Evolutionary conservation across 2,329 filamentous ascomycete species (phyloP), one percentile per base, ranked within the genome.

Genomic region (Aotearoamyces nothofagi): DNA sequence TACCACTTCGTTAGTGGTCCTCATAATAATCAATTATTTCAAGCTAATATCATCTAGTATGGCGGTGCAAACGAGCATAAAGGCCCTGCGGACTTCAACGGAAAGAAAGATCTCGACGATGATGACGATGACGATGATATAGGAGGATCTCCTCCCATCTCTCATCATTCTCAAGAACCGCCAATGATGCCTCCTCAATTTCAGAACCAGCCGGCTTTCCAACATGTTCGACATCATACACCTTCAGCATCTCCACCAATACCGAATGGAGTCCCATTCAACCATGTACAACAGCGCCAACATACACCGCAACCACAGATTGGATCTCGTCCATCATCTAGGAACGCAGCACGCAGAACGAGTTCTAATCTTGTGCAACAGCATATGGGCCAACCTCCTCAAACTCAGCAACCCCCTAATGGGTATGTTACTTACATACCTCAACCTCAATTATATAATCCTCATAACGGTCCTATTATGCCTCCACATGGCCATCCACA

Each of bases 21-120:
- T 26, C 26, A 24, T 22, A 22, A 20, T 10, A 30, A 22, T 40
- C 27, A 27, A 45, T 47, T 28, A 49, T 26, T 26, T 30, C 17
- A 24, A 24, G 24, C n/a, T n/a, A n/a, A n/a, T n/a, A n/a, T n/a
- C n/a, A n/a, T n/a, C 29, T 51, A 94, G 84, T 92, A 92, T 61
- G 84, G 84, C 45, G 78, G 74, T 34, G 78, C 86, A 24, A 92
- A 90, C 54, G 90, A 98, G 54, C 87, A 96, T 58, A 98, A 96
- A 58, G 87, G 87, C 2, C 90, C 90, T 1, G 67, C 69, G 31
- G 90, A 98, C 55, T 98, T 93, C 56, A 80, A 78, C 47, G 83
- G 83, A 39, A 78, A 78, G 53, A 69, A 68, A 34, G 61, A 60
- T 33, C 78, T 79, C 37, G 78, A 79, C 40, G 82, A 90, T 29